Percentiles rank a stretch among this genome's conserved stretches.
phyloP scores from a whole-genome alignment of 1,284 basidiomycete genomes.

The Taiwanofungus camphoratus region DNA sequence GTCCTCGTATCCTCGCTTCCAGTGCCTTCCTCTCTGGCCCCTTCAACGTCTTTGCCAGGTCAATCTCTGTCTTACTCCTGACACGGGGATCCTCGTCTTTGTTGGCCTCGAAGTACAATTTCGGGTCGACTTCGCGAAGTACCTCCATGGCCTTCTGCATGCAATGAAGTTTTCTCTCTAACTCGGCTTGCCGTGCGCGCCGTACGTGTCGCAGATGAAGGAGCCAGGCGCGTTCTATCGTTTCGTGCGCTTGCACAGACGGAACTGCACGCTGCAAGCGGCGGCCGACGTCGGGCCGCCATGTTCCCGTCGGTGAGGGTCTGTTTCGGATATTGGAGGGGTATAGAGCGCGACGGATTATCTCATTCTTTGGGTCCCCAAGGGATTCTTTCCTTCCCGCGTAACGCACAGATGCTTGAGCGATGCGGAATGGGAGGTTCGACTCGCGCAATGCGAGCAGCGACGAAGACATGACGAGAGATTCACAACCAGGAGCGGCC shows the following conservation, averaged over 20 bases:
- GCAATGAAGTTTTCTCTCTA: conserved; percentile 67
- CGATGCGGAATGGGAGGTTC: conserved; percentile 25
- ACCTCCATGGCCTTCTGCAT: conserved; percentile 81
- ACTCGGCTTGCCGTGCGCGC: conserved; percentile 58
- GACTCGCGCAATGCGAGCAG: conserved; percentile 22
- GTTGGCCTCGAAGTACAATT: conserved; percentile 72
- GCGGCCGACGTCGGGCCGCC: conserved; percentile 69
- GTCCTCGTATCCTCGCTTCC: conserved; percentile 73
- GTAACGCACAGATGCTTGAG: conserved; percentile 35
- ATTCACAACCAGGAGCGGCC: background rate
- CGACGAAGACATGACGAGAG: conserved; percentile 18
- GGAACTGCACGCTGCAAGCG: conserved; percentile 75
- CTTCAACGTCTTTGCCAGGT: conserved; percentile 56
- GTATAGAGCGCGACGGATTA: conserved; percentile 75
- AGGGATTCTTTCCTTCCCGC: conserved; percentile 19
- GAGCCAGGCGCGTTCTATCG: conserved; percentile 89
- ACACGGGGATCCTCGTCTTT: conserved; percentile 68
- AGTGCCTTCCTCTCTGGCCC: conserved; percentile 64
- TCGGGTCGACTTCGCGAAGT: conserved; percentile 61
- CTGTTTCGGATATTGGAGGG: conserved; percentile 67
- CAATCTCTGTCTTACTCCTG: conserved; percentile 50
- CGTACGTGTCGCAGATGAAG: conserved; percentile 75
- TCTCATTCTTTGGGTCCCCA: conserved; percentile 61
- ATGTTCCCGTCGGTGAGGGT: conserved; percentile 72
- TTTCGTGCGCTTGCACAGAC: conserved; percentile 86